Conservation (phyloP, 495 filamentous ascomycete species). For the Neurospora africana region DNA sequence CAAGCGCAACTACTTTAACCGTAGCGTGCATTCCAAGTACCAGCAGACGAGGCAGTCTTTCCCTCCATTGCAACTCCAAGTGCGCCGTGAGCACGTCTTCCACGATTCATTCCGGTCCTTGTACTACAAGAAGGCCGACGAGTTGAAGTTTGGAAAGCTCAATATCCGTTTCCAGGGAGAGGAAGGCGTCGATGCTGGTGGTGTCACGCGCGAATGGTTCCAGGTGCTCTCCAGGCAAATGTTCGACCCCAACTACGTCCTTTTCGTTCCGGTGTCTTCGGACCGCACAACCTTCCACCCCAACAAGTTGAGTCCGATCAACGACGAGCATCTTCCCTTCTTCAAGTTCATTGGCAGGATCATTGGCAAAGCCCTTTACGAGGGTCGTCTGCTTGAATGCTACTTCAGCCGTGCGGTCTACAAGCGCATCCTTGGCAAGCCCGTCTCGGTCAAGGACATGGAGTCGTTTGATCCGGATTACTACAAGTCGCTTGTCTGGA, state of each 20-base stretch:
- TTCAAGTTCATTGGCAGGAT: slow-evolving; percentile 99
- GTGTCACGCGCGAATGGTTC: slow-evolving; percentile 99
- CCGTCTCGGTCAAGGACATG: slow-evolving; percentile 98
- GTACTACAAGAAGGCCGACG: slow-evolving; percentile 87
- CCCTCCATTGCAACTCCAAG: slow-evolving; percentile 73
- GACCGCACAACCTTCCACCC: slow-evolving; percentile 98
- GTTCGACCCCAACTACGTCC: slow-evolving; percentile 97
- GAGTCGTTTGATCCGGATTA: slow-evolving; percentile 97
- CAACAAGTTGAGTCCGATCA: slow-evolving; percentile 84
- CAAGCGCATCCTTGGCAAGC: slow-evolving; percentile 87
- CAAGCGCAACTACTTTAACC: slow-evolving; percentile 98
- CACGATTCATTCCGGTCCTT: slow-evolving; percentile 93
- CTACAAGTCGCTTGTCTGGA: slow-evolving; percentile 98
- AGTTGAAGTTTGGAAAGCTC: slow-evolving; percentile 97
- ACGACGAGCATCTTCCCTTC: slow-evolving; percentile 91
- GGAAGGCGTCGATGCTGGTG: slow-evolving; percentile 95
- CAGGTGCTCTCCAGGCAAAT: slow-evolving; percentile 94
- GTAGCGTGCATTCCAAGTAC: slow-evolving; percentile 73
- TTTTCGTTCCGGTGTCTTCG: slow-evolving; percentile 94
- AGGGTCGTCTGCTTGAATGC: slow-evolving; percentile 91
- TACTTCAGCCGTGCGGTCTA: slow-evolving; percentile 99
- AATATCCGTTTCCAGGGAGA: slow-evolving; percentile 96
- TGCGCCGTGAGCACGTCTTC: slow-evolving; percentile 94
- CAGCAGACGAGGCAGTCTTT: slow-evolving; percentile 46
- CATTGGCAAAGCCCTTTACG: slow-evolving; percentile 97